Percentiles rank a stretch among this genome's conserved stretches.
Evolutionary conservation across 1,139 yeast species (phyloP).

Genomic region (Kodamaea arcana): DNA sequence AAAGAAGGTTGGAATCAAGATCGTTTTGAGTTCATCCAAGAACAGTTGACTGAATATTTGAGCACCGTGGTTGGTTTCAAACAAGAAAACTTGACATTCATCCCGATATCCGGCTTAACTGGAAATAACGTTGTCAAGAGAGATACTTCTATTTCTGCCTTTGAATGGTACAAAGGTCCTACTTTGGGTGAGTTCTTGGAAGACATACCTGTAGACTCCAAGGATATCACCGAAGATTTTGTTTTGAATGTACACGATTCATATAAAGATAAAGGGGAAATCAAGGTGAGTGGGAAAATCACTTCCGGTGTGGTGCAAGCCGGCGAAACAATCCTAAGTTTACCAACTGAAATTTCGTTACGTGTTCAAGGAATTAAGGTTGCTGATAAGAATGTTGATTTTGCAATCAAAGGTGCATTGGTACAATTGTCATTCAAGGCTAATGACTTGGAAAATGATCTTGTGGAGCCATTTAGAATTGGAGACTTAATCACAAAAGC

Average conservation of each 20-base stretch:
- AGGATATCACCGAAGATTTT: slow-evolving; percentile 33
- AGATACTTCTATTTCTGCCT: slow-evolving; percentile 23
- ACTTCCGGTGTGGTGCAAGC: slow-evolving; percentile 72
- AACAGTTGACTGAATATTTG: slow-evolving; percentile 58
- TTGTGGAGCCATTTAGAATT: slow-evolving; percentile 45
- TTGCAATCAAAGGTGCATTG: slow-evolving; percentile 70
- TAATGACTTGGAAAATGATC: slow-evolving; percentile 40
- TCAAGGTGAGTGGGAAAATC: slow-evolving; percentile 65
- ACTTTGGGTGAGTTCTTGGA: slow-evolving; percentile 61
- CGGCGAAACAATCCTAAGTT: slow-evolving; percentile 64
- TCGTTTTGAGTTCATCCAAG: slow-evolving; percentile 60
- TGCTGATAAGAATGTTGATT: slow-evolving; percentile 24
- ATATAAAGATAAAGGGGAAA: slow-evolving; percentile 21
- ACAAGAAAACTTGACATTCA: slow-evolving; percentile 49
- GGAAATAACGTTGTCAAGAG: slow-evolving; percentile 74
- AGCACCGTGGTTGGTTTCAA: slow-evolving; percentile 57
- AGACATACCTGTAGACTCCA: slow-evolving; percentile 17
- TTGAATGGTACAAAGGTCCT: slow-evolving; percentile 64
- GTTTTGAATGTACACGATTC: slow-evolving; percentile 51
- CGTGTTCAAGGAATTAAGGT: slow-evolving; percentile 31
- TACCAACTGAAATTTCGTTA: slow-evolving; percentile 46
- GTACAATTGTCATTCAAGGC: slow-evolving; percentile 55
- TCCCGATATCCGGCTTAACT: slow-evolving; percentile 82
- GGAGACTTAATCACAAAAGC: slow-evolving; percentile 72
- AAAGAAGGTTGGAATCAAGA: slow-evolving; percentile 62